These are phyloP conservation scores for Serendipita indica DNA, from an alignment of 768 basidiomycete species.

Conservation along the genomic window DNA sequence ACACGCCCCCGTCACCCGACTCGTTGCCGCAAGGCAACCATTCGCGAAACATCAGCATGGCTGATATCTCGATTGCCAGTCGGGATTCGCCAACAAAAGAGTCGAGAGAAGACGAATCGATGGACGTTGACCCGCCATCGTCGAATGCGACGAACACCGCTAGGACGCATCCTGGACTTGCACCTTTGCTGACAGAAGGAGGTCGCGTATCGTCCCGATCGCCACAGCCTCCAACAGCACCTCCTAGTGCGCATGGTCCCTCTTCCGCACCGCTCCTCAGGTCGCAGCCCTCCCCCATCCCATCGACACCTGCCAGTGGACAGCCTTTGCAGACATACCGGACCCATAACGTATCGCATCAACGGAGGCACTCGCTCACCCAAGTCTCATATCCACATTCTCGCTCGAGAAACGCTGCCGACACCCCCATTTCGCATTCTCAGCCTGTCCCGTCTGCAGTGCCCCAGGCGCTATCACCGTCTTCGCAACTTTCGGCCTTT, in stretches of 20 bases:
- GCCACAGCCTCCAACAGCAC: not conserved
- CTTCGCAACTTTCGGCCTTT: not conserved
- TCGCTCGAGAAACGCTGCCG: not conserved
- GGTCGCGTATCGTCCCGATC: not conserved
- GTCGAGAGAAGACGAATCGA: not conserved
- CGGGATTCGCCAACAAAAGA: not conserved
- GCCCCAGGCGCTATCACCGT: not conserved
- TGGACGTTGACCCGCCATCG: constrained; percentile 2
- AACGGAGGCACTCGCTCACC: constrained; percentile 4
- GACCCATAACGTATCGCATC: not conserved
- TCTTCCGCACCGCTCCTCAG: not conserved
- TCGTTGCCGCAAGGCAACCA: not conserved
- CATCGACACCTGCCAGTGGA: not conserved
- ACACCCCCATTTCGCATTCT: not conserved
- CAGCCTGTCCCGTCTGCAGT: not conserved
- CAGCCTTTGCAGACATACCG: not conserved
- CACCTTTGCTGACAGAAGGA: not conserved
- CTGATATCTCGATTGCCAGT: not conserved
- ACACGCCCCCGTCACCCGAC: constrained; percentile 2
- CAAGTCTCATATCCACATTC: not conserved
- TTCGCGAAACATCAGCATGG: not conserved
- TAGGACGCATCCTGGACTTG: not conserved
- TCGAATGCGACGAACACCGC: not conserved
- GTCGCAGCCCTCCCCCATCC: not conserved
- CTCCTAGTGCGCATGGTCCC: not conserved